These are phyloP conservation scores for Paspalum vaginatum DNA, from an alignment of 176 grass and related monocot genomes.

Conservation along the genomic window DNA sequence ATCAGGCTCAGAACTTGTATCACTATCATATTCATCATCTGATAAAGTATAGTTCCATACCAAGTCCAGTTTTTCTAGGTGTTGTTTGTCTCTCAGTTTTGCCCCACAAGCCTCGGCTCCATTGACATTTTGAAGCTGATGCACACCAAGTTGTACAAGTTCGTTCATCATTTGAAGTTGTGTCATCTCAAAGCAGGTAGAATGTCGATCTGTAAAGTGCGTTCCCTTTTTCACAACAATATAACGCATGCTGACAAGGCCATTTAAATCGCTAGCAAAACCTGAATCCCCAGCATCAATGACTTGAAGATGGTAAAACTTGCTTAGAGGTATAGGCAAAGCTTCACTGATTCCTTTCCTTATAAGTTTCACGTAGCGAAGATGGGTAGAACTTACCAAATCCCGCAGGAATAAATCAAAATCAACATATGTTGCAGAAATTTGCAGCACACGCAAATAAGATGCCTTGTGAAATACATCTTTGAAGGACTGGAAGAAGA, in stretches of 20 bases:
- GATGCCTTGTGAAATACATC: conserved; percentile 2
- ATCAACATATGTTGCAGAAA: neutral
- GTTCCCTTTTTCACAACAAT: neutral
- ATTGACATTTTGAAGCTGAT: neutral
- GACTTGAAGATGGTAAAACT: conserved; percentile 48
- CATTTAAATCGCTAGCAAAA: neutral
- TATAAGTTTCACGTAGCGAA: conserved; percentile 34
- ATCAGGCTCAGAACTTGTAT: neutral
- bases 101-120: neutral
- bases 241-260: conserved; percentile 28
- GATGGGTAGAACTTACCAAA: conserved; percentile 1
- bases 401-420: neutral
- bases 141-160: neutral
- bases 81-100: conserved; percentile 28
- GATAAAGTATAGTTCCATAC: neutral
- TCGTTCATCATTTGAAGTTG: conserved; percentile 15
- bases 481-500: neutral
- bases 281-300: neutral
- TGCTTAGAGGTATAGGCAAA: neutral
- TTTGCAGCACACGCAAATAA: neutral
- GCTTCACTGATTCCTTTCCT: accelerated
- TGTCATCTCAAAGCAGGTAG: neutral
- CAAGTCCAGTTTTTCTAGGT: conserved; percentile 38
- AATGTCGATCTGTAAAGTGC: neutral
- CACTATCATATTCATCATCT: neutral